phyloP scores from a whole-genome alignment of 805 yeast genomes.

The Wickerhamomyces chambardii region DNA sequence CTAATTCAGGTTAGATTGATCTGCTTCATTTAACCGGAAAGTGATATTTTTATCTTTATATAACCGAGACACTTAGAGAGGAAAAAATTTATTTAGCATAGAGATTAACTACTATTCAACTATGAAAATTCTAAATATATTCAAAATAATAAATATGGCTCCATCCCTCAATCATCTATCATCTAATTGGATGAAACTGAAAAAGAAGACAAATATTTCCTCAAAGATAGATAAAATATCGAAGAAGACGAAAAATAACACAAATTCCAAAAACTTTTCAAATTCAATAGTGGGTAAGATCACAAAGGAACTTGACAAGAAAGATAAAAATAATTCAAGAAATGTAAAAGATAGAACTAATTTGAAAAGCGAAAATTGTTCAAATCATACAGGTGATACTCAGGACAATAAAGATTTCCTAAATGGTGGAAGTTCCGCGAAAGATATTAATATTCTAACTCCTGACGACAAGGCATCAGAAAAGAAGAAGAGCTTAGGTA shows the following conservation, averaged over 20 bases:
- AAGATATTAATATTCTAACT: constrained; percentile 4
- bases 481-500: constrained; percentile 46
- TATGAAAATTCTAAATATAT: no score
- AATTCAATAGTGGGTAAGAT: constrained; percentile 9
- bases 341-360: constrained; percentile 2
- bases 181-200: constrained; percentile 13
- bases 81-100: no score
- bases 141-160: no score
- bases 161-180: no score
- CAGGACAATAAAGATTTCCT: constrained; percentile 8
- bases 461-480: constrained; percentile 10
- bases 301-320: constrained; percentile 8
- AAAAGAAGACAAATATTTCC: constrained; percentile 4
- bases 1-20: no score
- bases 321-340: not conserved
- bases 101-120: no score
- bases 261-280: no score
- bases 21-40: no score
- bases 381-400: constrained; percentile 13
- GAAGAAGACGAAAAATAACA: constrained; percentile 3
- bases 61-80: no score
- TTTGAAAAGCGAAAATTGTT: constrained; percentile 20
- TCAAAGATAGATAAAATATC: not conserved
- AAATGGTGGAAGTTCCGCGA: not conserved
- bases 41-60: no score